A percentile compares a stretch with the other conserved stretches of the same genome.
Conservation (phyloP, 208 protist species). For the Zelonia costaricensis region DNA sequence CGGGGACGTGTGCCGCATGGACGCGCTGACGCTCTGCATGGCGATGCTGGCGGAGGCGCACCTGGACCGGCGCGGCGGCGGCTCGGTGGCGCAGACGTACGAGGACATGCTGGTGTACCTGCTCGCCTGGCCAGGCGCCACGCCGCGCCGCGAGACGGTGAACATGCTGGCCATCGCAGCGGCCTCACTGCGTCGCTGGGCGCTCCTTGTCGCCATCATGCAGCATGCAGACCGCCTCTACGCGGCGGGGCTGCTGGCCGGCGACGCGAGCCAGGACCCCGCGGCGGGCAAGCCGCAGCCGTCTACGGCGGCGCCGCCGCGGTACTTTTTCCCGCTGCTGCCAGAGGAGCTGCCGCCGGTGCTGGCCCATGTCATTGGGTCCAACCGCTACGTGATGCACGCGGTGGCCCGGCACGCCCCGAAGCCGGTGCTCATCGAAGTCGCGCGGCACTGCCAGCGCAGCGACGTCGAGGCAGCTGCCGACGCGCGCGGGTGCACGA, state of each 20-base stretch:
- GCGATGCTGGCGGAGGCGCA: constrained; percentile 41
- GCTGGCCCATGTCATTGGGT: constrained; percentile 44
- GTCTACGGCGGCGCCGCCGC: constrained; percentile 4
- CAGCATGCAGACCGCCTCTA: constrained; percentile 37
- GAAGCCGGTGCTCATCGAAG: constrained; percentile 49
- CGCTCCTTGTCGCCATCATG: constrained; percentile 47
- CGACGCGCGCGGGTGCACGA: constrained; percentile 60
- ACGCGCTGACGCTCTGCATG: constrained; percentile 51
- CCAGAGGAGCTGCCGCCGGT: constrained; percentile 55
- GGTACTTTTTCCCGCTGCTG: constrained; percentile 56
- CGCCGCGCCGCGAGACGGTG: constrained; percentile 49
- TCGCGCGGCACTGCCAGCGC: constrained; percentile 55
- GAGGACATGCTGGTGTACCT: constrained; percentile 56
- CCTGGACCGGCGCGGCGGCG: constrained; percentile 16
- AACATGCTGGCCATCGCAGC: constrained; percentile 55
- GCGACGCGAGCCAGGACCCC: background rate
- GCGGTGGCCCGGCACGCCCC: constrained; percentile 42
- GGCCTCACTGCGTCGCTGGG: constrained; percentile 51
- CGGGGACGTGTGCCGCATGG: constrained; percentile 37
- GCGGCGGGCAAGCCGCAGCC: too few relatives aligned
- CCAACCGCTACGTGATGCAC: constrained; percentile 72
- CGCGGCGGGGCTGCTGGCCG: constrained; percentile 6
- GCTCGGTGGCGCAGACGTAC: constrained; percentile 24
- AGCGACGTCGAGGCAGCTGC: constrained; percentile 58
- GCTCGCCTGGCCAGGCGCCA: constrained; percentile 39